Base-by-base conservation (phyloP, 2,329 filamentous ascomycete species). In the Epichloe hybrida region DNA sequence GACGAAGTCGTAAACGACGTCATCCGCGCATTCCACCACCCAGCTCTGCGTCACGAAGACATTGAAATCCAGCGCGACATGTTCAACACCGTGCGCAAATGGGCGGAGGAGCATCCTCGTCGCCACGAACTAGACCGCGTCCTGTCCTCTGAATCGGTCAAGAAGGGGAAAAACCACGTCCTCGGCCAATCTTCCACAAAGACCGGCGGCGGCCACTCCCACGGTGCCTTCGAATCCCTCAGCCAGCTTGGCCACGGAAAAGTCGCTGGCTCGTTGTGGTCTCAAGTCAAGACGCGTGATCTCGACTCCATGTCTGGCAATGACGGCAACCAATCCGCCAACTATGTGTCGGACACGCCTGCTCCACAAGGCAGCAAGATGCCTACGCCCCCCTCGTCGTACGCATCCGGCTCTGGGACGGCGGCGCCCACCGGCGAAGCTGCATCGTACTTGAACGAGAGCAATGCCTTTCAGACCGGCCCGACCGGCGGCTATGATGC, bases 21-120 rank as follows among this genome's bases (percentile, higher is more conserved):
- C 40, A 71, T 89, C 45, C 79, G 80, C 23, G 82, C 88, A 11
- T 95, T 97, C 71, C 93, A 98, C 65, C 93, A 98, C 63, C 93
- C 93, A 1, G 85, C 86, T 6, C 72, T 88, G 34, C 83, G 91
- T 23, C 79, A 93, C 58, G 81, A 86, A 50, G 73, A 75, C 51
- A 72, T 86, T 52, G 86, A 95, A 63, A 82, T 93, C 31, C 93
- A 97, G 57, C 77, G 80, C 43, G 82, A 83, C 49, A 98, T 98
- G 93, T 97, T 87, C 69, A 76, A 81, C 50, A 88, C 86, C 0
- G 88, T 98, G 2, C 79, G 86, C 59, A 75, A 78, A 53, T 98
- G 91, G 91, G 83, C 80, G 0, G 77, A 87, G 47, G 77, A 82
- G 57, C 76, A 83, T 52, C 74, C 81, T 3, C 81, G 84, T 54